Conservation (phyloP, 768 basidiomycete species). For the Gymnopilus dilepis region DNA sequence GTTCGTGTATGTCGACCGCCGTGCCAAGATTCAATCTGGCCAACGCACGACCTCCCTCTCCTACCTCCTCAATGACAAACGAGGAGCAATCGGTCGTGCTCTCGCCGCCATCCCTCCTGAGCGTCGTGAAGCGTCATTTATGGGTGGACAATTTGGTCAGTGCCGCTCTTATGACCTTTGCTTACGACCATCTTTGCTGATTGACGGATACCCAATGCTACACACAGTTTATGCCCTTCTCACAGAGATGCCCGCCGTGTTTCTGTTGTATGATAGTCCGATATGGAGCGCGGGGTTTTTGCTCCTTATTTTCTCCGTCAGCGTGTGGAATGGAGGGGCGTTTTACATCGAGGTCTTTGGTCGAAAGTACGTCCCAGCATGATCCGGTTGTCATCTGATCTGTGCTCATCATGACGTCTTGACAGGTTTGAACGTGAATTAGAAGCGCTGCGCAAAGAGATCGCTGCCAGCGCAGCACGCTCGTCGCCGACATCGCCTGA, state of each 20-base stretch:
- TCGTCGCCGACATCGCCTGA: slow-evolving; percentile 14
- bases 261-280: slow-evolving; percentile 80
- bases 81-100: slow-evolving; percentile 77
- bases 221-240: slow-evolving; percentile 77
- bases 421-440: slow-evolving; percentile 90
- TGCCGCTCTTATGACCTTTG: slow-evolving; percentile 1
- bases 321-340: slow-evolving; percentile 95
- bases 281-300: slow-evolving; percentile 81
- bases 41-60: slow-evolving; percentile 91
- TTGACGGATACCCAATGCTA: not conserved
- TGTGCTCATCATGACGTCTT: slow-evolving; percentile 6
- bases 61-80: slow-evolving; percentile 87
- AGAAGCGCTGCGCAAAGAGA: slow-evolving; percentile 87
- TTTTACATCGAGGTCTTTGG: slow-evolving; percentile 98
- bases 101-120: slow-evolving; percentile 64
- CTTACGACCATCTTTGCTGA: not conserved
- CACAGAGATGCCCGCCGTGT: slow-evolving; percentile 86
- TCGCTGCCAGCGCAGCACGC: slow-evolving; percentile 72
- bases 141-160: slow-evolving; percentile 67
- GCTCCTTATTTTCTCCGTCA: slow-evolving; percentile 79
- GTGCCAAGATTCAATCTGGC: slow-evolving; percentile 89
- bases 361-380: slow-evolving; percentile 71
- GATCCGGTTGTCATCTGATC: not conserved
- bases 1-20: slow-evolving; percentile 89
- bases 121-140: slow-evolving; percentile 75